Percentiles rank a stretch among this genome's conserved stretches.
These are phyloP conservation scores for Rossbeevera mucosa DNA, from an alignment of 768 basidiomycete genomes.

Conservation along the genomic window DNA sequence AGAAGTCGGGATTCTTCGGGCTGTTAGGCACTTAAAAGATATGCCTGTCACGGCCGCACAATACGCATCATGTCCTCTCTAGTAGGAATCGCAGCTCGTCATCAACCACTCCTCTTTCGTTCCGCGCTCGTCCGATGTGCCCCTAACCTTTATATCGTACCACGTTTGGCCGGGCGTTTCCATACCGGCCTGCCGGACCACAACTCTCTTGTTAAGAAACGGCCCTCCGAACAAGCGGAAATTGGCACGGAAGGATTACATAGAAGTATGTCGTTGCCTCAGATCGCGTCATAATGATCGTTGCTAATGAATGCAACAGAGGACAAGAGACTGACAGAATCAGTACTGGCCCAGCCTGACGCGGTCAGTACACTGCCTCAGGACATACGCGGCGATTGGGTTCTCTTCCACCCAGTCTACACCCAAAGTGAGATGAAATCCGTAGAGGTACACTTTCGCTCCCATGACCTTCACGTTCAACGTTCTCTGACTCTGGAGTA, in stretches of 20 bases:
- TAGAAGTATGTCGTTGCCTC: constrained; percentile 18
- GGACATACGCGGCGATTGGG: constrained; percentile 75
- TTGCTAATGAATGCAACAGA: constrained; percentile 15
- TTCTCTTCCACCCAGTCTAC: constrained; percentile 92
- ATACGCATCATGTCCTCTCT: constrained; percentile 17
- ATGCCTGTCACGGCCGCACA: background rate
- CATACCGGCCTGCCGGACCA: constrained; percentile 24
- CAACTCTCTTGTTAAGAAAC: constrained; percentile 22
- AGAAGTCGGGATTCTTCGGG: constrained; percentile 25
- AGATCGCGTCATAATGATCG: background rate
- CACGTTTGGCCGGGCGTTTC: constrained; percentile 13
- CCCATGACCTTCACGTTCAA: background rate
- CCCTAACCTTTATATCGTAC: constrained; percentile 1
- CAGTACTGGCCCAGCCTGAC: constrained; percentile 27
- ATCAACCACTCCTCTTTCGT: constrained; percentile 4
- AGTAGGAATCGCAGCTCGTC: constrained; percentile 10
- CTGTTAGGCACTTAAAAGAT: constrained; percentile 18
- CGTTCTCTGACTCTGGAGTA: constrained; percentile 6
- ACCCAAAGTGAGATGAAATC: constrained; percentile 65
- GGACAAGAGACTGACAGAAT: constrained; percentile 20
- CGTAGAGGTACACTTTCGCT: constrained; percentile 49
- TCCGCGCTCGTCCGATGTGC: constrained; percentile 8
- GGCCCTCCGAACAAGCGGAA: constrained; percentile 17
- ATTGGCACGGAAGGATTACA: constrained; percentile 36
- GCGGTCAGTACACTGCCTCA: constrained; percentile 53